A percentile compares a stretch with the other conserved stretches of the same genome.
phyloP scores from a whole-genome alignment of 208 protist species.

The Spongospora subterranea region DNA sequence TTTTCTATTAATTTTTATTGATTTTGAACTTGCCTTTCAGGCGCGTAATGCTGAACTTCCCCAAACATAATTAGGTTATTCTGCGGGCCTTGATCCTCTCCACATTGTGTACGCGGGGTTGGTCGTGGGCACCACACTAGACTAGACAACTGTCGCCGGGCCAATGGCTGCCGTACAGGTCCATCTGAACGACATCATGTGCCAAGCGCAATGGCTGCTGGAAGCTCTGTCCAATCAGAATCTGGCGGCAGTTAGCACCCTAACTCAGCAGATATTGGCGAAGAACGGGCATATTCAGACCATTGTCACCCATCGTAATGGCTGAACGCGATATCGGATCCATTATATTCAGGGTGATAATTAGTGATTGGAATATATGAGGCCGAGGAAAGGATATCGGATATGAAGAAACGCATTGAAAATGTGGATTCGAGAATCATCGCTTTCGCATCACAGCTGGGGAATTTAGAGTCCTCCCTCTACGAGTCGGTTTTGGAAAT shows the following conservation, averaged over 20 bases:
- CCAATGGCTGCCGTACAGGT: no score
- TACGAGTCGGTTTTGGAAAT: neutral
- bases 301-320: neutral
- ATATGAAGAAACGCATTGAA: neutral
- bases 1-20: no score
- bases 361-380: slow-evolving; percentile 24
- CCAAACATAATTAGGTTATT: no score
- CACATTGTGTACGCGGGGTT: no score
- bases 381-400: neutral
- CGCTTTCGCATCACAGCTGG: neutral
- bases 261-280: neutral
- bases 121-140: no score
- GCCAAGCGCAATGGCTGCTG: slow-evolving; percentile 3
- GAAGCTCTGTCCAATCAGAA: neutral
- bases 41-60: no score
- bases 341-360: neutral
- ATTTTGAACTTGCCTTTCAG: no score
- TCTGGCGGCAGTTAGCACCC: neutral
- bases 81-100: no score
- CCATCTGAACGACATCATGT: slow-evolving; percentile 48
- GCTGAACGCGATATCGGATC: neutral
- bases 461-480: neutral
- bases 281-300: slow-evolving; percentile 26
- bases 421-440: slow-evolving; percentile 23
- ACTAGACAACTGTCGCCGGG: no score